These are phyloP conservation scores for Paramyrothecium sp. DNA, from an alignment of 2,329 filamentous ascomycete species.

Conservation along the genomic window DNA sequence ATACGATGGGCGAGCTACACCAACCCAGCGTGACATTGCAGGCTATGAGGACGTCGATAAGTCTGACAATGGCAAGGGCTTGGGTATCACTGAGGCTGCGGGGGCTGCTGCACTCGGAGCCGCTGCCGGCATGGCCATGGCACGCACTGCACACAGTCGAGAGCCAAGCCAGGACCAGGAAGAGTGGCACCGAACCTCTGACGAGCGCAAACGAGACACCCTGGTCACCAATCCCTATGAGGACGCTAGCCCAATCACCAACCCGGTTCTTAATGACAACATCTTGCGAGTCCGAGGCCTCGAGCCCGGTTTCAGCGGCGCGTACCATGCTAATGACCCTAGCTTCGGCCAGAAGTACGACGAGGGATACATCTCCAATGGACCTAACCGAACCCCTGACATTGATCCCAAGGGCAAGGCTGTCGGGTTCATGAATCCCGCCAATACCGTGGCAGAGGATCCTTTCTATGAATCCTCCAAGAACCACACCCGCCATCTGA, in stretches of 20 bases:
- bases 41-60: slow-evolving; percentile 30
- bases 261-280: slow-evolving; percentile 50
- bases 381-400: slow-evolving; percentile 55
- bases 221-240: slow-evolving; percentile 68
- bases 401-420: slow-evolving; percentile 55
- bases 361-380: slow-evolving; percentile 88
- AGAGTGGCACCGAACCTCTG: slow-evolving; percentile 62
- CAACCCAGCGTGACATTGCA: slow-evolving; percentile 31
- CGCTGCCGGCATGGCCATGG: slow-evolving; percentile 41
- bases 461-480: slow-evolving; percentile 59
- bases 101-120: slow-evolving; percentile 54
- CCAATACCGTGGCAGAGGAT: slow-evolving; percentile 54
- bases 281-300: slow-evolving; percentile 41
- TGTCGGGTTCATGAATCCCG: slow-evolving; percentile 49
- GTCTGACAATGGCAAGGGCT: slow-evolving; percentile 27
- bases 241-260: slow-evolving; percentile 60
- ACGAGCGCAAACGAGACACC: slow-evolving; percentile 64
- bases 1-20: slow-evolving; percentile 57
- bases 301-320: slow-evolving; percentile 36
- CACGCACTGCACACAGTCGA: slow-evolving; percentile 41
- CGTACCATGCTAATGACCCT: slow-evolving; percentile 55
- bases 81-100: slow-evolving; percentile 49
- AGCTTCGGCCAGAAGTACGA: slow-evolving; percentile 62
- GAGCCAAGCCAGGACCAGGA: slow-evolving; percentile 58
- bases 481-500: slow-evolving; percentile 66